Evolutionary conservation across 2,329 filamentous ascomycete genomes (phyloP).

Genomic region (Talaromyces sp.): DNA sequence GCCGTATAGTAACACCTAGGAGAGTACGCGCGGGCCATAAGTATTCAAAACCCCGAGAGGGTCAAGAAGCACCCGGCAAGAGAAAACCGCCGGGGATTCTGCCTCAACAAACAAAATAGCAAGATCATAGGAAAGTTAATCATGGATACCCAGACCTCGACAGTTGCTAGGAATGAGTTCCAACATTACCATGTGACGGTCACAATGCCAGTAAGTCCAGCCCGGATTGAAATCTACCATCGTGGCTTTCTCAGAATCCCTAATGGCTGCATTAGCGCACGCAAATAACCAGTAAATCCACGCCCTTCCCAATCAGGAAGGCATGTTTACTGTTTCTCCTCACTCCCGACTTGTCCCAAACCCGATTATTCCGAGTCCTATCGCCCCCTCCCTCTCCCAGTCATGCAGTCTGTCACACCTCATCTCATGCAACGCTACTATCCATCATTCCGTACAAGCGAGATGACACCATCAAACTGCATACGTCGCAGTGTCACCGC

Average conservation of each 20-base stretch:
- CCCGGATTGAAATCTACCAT: neutral
- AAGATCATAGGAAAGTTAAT: too few relatives aligned
- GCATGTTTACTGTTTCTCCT: neutral
- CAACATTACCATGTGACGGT: neutral
- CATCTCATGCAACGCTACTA: neutral
- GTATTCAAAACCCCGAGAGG: too few relatives aligned
- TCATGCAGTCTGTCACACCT: neutral
- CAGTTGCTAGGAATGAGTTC: neutral
- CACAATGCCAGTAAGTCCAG: neutral
- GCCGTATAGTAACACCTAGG: too few relatives aligned
- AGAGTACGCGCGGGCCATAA: too few relatives aligned
- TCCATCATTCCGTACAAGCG: neutral
- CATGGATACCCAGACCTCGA: too few relatives aligned
- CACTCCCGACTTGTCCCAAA: neutral
- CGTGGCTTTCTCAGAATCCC: neutral
- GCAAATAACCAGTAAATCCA: neutral
- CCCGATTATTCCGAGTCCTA: conserved; percentile 3
- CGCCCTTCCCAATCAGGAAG: conserved; percentile 3
- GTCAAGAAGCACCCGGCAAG: too few relatives aligned
- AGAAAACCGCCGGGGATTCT: too few relatives aligned
- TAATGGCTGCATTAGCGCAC: neutral
- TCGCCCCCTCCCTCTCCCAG: neutral
- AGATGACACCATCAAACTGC: neutral
- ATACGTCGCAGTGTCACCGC: neutral
- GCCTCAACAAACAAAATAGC: too few relatives aligned